A percentile compares a stretch with the other conserved stretches of the same genome.
phyloP scores from a whole-genome alignment of 106 monocot genomes.

The Ottelia alismoides region DNA sequence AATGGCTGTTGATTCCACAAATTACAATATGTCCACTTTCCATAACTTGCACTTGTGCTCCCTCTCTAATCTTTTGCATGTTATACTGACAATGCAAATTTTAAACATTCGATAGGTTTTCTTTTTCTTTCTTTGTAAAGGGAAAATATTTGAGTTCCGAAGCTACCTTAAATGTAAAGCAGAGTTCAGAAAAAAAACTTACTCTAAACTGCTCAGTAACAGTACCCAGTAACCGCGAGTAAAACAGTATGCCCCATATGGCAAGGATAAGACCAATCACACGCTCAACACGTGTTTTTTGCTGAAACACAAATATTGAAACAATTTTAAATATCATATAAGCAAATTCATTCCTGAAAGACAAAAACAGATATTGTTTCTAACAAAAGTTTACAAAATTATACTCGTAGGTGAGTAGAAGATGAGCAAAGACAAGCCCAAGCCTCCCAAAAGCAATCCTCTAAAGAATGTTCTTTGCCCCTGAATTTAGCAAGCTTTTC shows the following conservation, averaged over 20 bases:
- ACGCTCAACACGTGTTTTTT: conserved; percentile 92
- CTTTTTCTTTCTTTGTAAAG: background rate
- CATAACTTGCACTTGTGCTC: conserved; percentile 89
- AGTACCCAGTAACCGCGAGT: conserved; percentile 87
- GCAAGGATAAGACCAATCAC: conserved; percentile 85
- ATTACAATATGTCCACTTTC: conserved; percentile 92
- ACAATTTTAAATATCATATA: too few species aligned
- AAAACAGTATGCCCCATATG: conserved; percentile 91
- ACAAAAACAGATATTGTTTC: too few species aligned
- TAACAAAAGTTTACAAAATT: conserved; percentile 8
- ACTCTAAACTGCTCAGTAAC: conserved; percentile 97
- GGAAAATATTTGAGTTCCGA: background rate
- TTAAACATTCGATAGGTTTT: conserved; percentile 13
- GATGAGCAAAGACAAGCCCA: conserved; percentile 99
- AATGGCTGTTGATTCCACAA: conserved; percentile 93
- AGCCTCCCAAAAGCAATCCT: conserved; percentile 99
- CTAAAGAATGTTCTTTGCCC: conserved; percentile 54
- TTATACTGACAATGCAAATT: too few species aligned
- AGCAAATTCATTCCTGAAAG: too few species aligned
- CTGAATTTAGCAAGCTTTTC: too few species aligned
- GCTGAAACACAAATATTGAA: too few species aligned
- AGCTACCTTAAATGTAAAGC: too few species aligned
- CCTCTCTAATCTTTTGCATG: conserved; percentile 97
- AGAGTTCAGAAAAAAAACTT: too few species aligned
- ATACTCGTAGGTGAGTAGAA: conserved; percentile 87